phyloP scores from a whole-genome alignment of 2,329 filamentous ascomycete genomes.

The Fusarium nygamai region DNA sequence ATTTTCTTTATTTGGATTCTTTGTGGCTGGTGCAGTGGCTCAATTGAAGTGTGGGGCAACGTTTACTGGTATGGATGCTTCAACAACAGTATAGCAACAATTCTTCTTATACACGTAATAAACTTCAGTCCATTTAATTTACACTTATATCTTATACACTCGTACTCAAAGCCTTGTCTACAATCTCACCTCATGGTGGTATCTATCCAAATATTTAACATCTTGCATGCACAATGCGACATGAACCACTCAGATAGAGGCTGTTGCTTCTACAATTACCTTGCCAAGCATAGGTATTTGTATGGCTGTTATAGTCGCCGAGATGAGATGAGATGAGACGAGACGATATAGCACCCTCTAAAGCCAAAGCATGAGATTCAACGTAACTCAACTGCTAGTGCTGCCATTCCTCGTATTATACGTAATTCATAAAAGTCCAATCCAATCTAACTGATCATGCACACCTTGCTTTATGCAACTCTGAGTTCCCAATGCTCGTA shows the following conservation, averaged over 20 bases:
- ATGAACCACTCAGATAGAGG: not conserved
- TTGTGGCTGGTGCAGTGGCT: conserved; percentile 40
- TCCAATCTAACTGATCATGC: conserved; percentile 40
- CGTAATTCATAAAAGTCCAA: conserved; percentile 43
- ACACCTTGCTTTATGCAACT: conserved; percentile 19
- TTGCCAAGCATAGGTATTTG: too few species aligned
- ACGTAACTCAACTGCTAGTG: conserved; percentile 16
- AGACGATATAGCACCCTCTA: not conserved
- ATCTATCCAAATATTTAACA: not conserved
- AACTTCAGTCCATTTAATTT: not conserved
- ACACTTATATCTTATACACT: not conserved
- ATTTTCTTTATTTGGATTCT: conserved; percentile 16
- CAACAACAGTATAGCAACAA: not conserved
- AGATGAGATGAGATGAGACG: not conserved
- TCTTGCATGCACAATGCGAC: not conserved
- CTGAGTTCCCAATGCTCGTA: conserved; percentile 6
- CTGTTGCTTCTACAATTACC: not conserved
- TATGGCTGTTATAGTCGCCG: not conserved
- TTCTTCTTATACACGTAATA: not conserved
- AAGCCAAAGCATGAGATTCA: not conserved
- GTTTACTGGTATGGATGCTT: not conserved
- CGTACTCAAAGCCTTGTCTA: not conserved
- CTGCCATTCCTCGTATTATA: conserved; percentile 34
- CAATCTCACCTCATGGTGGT: too few species aligned
- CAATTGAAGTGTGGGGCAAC: conserved; percentile 6